Base-by-base conservation (phyloP, 495 filamentous ascomycete species). In the Penicillium coprophilum region DNA sequence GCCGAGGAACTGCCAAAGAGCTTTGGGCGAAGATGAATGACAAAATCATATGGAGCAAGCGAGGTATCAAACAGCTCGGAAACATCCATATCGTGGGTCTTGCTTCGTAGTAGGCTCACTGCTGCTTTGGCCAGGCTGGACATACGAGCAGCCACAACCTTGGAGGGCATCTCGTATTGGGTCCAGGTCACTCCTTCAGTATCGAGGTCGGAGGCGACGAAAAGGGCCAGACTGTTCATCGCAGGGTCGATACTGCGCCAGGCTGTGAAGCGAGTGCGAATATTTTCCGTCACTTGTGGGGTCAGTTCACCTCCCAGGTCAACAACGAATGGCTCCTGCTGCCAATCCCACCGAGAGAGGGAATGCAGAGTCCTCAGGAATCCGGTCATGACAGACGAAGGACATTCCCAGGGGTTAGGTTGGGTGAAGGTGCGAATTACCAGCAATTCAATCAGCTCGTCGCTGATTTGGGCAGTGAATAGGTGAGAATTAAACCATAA, bases 321-420 rank as follows among this genome's bases (percentile, higher is more conserved):
- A 23, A 97, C 75, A 34, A 96, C 80, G 27, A 96, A 78, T 0
- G 94, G 89, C 24, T 90, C 86, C 27, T 80, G 72, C 20, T 89
- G 84, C 94, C 94, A 98, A 63, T 97, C 91, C 92, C 94, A 98
- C 21, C 82, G 79, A 1, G 91, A 82, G 11, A 97, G 71, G 59
- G 90, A 87, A 7, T 84, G 64, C 9, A 98, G 75, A 6, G 91
- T 88, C 39, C 92, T 82, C 19, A 92, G 69, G 63, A 98, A 96
- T 4, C 88, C 94, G 17, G 86, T 86, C 76, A 82, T 87, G n/a
- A 86, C 77, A 64, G 85, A 91, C 0, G 87, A 88, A 4, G 94
- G 94, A 2, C 82, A 70, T 17, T 83, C 73, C 87, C 90, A 97
- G 0, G 93, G 91, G 56, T 90, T 85, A 0, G 90, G 88, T 32